Evolutionary conservation across 2,329 filamentous ascomycete species (phyloP), one percentile per base, ranked within the genome.

Genomic region (Hirsutella thompsonii): DNA sequence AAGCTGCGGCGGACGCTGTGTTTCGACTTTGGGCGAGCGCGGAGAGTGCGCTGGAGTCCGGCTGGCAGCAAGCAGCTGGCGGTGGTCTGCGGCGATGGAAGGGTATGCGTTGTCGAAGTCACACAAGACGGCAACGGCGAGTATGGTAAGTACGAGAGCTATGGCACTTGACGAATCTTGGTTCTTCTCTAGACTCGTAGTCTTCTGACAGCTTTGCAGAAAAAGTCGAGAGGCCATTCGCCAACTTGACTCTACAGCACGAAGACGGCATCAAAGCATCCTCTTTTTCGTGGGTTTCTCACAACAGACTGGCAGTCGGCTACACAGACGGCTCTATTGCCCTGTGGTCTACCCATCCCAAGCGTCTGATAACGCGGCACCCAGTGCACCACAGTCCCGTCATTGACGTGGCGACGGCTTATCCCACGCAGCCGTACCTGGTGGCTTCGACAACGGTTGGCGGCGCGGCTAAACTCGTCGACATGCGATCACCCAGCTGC

Each of bases 301-400:
- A 65, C 46, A 77, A 77, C 49, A 68, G 72, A 19, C 56, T 79
- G 32, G 70, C 63, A 0, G 57, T 74, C 23, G 74, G 72, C 38
- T 72, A 76, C 50, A 66, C 64, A 0, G 74, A 79, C 44, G 74
- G 74, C 26, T 72, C 69, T 18, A 59, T 78, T 29, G 63, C 64
- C 18, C 57, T 77, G 10, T 79, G 74, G 74, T 77, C 73, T 10
- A 50, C 78, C 34, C 60, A 61, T 32, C 74, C 74, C 1, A 57
- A 53, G 36, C 55, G 60, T 20, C 56, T 75, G 39, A 58, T 78
- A 21, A 67, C 67, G 34, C 67, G 74, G 2, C 66, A 72, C 38
- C 62, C 68, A 4, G 60, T 70, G n/a, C 74, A 78, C 49, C 66
- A 68, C 44, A 73, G 66, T 38, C 58, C 65, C 40, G 61, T 78